A percentile compares a stretch with the other conserved stretches of the same genome.
Evolutionary conservation across 495 filamentous ascomycete species (phyloP).

Genomic region (Poronia punctata): DNA sequence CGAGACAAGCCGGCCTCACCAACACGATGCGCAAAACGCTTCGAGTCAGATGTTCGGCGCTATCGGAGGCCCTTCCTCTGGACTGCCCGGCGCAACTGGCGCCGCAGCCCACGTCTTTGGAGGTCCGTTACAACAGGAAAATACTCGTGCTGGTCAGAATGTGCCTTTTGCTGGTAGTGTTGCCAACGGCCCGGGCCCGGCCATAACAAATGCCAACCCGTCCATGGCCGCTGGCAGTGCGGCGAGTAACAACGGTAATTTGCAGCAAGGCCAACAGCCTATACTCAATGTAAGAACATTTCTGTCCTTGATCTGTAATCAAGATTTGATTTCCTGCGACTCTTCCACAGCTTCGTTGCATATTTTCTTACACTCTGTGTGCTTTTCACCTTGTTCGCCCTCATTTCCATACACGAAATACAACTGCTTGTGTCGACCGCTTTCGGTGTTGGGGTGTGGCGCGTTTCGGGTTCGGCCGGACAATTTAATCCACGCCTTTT

Average conservation of each 20-base stretch:
- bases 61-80: constrained; percentile 34
- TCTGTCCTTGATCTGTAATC: no score
- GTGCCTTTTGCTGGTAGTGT: constrained; percentile 33
- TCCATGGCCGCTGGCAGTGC: constrained; percentile 23
- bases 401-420: no score
- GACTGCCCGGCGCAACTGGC: constrained; percentile 28
- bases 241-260: constrained; percentile 22
- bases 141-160: constrained; percentile 37
- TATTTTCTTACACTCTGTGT: no score
- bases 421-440: no score
- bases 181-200: constrained; percentile 11
- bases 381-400: no score
- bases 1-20: constrained; percentile 49
- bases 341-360: not conserved
- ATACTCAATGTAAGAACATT: constrained; percentile 73
- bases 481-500: no score
- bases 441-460: no score
- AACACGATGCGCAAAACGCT: constrained; percentile 56
- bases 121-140: constrained; percentile 44
- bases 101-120: constrained; percentile 38
- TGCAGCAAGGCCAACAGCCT: constrained; percentile 84
- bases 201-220: constrained; percentile 20
- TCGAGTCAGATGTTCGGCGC: constrained; percentile 57
- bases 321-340: no score
- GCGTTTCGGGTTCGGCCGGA: no score